A percentile compares a stretch with the other conserved stretches of the same genome.
phyloP scores from a whole-genome alignment of 805 yeast species.

The Lipomyces starkeyi region DNA sequence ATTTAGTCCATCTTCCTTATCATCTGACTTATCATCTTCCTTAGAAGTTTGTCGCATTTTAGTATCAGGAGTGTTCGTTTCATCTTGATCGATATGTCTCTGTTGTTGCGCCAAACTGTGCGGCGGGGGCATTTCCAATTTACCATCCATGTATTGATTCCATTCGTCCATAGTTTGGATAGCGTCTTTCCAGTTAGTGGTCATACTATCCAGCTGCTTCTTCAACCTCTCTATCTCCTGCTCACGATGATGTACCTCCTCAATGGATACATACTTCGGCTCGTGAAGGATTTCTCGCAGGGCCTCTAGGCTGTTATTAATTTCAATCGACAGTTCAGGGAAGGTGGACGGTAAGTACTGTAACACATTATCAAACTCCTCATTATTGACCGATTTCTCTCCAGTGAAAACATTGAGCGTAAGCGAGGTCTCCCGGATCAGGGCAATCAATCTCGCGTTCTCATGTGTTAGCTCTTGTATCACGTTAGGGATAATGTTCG shows the following conservation, averaged over 20 bases:
- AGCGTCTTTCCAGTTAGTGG: conserved; percentile 42
- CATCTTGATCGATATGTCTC: conserved; percentile 1
- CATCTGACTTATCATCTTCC: neutral
- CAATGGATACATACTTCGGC: conserved; percentile 31
- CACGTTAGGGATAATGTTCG: conserved; percentile 25
- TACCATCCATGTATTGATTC: conserved; percentile 37
- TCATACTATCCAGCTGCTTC: conserved; percentile 38
- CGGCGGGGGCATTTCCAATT: neutral
- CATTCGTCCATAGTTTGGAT: conserved; percentile 44
- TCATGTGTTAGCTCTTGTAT: conserved; percentile 33
- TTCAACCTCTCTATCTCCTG: conserved; percentile 32
- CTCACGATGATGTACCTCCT: conserved; percentile 30
- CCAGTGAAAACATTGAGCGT: conserved; percentile 35
- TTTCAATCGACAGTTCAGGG: conserved; percentile 33
- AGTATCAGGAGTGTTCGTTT: conserved; percentile 5
- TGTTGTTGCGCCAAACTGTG: neutral
- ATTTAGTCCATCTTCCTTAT: neutral
- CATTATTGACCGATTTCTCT: conserved; percentile 22
- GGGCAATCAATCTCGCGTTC: conserved; percentile 30
- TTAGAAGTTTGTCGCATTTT: neutral
- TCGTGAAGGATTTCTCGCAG: conserved; percentile 34
- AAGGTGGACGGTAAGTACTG: conserved; percentile 31
- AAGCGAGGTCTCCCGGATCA: conserved; percentile 32
- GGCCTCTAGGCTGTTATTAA: conserved; percentile 32
- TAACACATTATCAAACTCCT: conserved; percentile 24